Evolutionary conservation across 345 rosid genomes (phyloP).

Genomic region (Triadica sebifera): DNA sequence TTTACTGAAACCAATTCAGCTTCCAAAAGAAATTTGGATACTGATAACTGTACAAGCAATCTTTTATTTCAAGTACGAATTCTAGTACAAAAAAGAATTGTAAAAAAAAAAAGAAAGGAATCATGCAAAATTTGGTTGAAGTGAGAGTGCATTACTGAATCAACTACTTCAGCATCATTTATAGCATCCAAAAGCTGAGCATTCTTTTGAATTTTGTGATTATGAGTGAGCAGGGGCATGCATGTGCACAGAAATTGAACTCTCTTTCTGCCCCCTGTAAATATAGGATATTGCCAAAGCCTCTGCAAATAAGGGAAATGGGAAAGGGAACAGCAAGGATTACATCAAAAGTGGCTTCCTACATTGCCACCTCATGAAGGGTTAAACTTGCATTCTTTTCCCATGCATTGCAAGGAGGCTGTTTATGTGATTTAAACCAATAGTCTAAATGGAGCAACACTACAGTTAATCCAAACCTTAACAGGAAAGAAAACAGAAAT

Average conservation of each 20-base stretch:
- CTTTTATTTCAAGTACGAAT: not conserved
- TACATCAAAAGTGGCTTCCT: not conserved
- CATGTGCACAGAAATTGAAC: not conserved
- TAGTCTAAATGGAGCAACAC: not conserved
- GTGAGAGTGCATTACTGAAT: not conserved
- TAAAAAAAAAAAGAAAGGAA: not conserved
- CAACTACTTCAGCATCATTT: not conserved
- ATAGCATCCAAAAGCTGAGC: not conserved
- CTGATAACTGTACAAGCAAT: not conserved
- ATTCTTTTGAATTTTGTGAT: not conserved
- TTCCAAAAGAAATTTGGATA: not conserved
- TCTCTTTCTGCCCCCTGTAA: not conserved
- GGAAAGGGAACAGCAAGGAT: not conserved
- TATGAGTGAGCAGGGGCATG: not conserved
- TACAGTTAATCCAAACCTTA: not conserved
- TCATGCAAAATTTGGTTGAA: not conserved
- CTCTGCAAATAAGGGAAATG: not conserved
- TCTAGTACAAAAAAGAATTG: not conserved
- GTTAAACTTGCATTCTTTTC: not conserved
- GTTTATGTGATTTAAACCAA: not conserved
- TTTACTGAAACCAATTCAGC: not conserved
- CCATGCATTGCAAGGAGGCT: not conserved
- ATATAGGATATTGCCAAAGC: not conserved
- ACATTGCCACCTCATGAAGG: not conserved
- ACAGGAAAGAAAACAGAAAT: not conserved